These are phyloP conservation scores for Apiospora sp. DNA, from an alignment of 2,329 filamentous ascomycete genomes.

Conservation along the genomic window DNA sequence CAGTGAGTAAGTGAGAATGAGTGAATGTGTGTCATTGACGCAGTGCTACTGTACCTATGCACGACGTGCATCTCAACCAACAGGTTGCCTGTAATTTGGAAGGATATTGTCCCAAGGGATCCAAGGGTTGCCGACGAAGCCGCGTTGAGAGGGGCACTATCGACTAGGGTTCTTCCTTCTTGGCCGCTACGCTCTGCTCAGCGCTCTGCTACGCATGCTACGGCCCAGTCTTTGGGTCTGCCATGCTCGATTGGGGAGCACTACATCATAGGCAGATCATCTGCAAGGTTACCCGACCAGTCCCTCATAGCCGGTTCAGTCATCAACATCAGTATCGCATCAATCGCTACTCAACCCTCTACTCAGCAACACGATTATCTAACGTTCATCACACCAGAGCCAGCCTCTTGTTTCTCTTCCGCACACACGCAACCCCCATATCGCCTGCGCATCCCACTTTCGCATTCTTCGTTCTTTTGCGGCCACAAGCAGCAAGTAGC, in stretches of 20 bases:
- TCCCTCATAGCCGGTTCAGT: conserved; percentile 20
- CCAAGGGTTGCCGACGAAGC: conserved; percentile 23
- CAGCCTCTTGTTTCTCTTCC: background rate
- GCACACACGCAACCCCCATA: background rate
- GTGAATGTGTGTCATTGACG: background rate
- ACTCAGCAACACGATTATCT: conserved; percentile 21
- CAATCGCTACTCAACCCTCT: conserved; percentile 11
- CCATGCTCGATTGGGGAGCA: conserved; percentile 23
- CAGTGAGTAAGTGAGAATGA: background rate
- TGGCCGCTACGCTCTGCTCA: conserved; percentile 7
- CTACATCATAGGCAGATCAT: conserved; percentile 41
- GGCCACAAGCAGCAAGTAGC: background rate
- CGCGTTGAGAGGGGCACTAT: conserved; percentile 19
- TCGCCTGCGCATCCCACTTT: background rate
- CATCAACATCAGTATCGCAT: conserved; percentile 22
- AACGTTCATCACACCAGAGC: conserved; percentile 14
- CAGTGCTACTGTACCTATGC: background rate
- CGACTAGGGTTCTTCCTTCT: conserved; percentile 14
- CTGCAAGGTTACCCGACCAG: conserved; percentile 25
- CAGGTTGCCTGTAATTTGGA: background rate
- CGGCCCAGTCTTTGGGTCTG: conserved; percentile 7
- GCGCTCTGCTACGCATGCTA: background rate
- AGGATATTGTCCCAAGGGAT: conserved; percentile 17
- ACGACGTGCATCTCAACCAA: background rate
- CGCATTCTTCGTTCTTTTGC: background rate